A percentile compares a stretch with the other conserved stretches of the same genome.
Conservation (phyloP, 768 basidiomycete genomes). For the Naganishia vishniacii region DNA sequence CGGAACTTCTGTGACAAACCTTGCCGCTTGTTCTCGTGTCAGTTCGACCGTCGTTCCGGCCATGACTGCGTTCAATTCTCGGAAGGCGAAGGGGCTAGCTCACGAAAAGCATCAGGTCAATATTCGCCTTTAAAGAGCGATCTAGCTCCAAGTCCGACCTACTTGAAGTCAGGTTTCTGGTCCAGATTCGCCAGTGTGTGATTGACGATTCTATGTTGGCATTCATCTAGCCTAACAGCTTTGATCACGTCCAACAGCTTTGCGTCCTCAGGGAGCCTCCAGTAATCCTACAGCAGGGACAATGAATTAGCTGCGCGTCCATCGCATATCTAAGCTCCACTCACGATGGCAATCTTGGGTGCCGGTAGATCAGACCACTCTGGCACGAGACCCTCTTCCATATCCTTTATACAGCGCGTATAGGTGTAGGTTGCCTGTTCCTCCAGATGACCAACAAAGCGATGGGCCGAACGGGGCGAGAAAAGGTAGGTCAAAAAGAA, state of each 20-base stretch:
- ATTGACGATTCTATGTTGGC: constrained; percentile 87
- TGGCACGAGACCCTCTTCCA: constrained; percentile 52
- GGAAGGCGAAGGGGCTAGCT: constrained; percentile 54
- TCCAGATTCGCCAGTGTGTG: constrained; percentile 87
- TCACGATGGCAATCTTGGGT: constrained; percentile 73
- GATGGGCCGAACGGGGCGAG: constrained; percentile 55
- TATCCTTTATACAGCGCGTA: constrained; percentile 73
- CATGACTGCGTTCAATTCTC: constrained; percentile 77
- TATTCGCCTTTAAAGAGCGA: too few species aligned
- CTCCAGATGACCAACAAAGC: constrained; percentile 86
- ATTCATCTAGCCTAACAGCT: constrained; percentile 87
- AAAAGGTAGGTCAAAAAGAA: constrained; percentile 65
- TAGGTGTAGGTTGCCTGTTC: constrained; percentile 94
- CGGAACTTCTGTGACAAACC: constrained; percentile 44
- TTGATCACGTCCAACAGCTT: constrained; percentile 75
- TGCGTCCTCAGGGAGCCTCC: constrained; percentile 49
- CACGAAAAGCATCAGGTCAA: constrained; percentile 4
- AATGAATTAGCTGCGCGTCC: not conserved
- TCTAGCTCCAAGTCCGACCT: not conserved
- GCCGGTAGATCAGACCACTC: constrained; percentile 64
- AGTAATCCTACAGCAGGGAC: constrained; percentile 68
- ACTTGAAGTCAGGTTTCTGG: constrained; percentile 67
- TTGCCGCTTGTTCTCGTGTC: constrained; percentile 47
- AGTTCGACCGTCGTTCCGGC: constrained; percentile 68
- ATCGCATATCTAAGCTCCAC: constrained; percentile 1